A percentile compares a stretch with the other conserved stretches of the same genome.
Evolutionary conservation across 768 basidiomycete genomes (phyloP).

Genomic region (Lactifluus echinatus): DNA sequence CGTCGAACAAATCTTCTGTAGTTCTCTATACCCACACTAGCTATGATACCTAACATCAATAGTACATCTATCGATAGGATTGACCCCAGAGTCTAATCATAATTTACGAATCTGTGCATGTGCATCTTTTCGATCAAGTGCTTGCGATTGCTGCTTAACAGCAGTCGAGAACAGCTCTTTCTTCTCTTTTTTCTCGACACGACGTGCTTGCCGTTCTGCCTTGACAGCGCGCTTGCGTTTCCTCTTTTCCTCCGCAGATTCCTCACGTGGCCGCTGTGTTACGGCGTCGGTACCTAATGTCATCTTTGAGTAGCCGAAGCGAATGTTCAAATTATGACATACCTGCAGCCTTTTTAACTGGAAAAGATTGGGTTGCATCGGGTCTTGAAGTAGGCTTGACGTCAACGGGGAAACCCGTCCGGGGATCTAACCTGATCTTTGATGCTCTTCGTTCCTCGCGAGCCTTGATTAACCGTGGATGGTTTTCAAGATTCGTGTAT

Average conservation of each 20-base stretch:
- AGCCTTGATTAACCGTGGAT: conserved; percentile 79
- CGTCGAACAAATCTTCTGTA: conserved; percentile 2
- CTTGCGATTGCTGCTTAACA: conserved; percentile 48
- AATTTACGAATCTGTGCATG: conserved; percentile 29
- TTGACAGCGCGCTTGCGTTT: conserved; percentile 64
- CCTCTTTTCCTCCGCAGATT: conserved; percentile 68
- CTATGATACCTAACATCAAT: conserved; percentile 3
- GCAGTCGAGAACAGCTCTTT: conserved; percentile 59
- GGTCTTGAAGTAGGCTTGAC: conserved; percentile 22
- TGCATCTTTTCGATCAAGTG: conserved; percentile 38
- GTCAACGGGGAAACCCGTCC: conserved; percentile 65
- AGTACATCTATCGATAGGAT: neutral
- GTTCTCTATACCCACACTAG: conserved; percentile 13
- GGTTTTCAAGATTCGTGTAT: conserved; percentile 96
- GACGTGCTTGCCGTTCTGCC: conserved; percentile 51
- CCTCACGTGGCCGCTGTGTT: conserved; percentile 61
- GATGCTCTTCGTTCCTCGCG: conserved; percentile 45
- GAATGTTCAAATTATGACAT: neutral
- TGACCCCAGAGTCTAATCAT: conserved; percentile 13
- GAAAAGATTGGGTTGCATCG: conserved; percentile 13
- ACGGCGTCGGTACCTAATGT: conserved; percentile 36
- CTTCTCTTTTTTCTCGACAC: conserved; percentile 57
- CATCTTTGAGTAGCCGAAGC: conserved; percentile 23
- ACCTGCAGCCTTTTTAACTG: neutral
- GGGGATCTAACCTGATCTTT: conserved; percentile 64